phyloP scores from a whole-genome alignment of 2,329 filamentous ascomycete genomes.

The Penicillium digitatum region DNA sequence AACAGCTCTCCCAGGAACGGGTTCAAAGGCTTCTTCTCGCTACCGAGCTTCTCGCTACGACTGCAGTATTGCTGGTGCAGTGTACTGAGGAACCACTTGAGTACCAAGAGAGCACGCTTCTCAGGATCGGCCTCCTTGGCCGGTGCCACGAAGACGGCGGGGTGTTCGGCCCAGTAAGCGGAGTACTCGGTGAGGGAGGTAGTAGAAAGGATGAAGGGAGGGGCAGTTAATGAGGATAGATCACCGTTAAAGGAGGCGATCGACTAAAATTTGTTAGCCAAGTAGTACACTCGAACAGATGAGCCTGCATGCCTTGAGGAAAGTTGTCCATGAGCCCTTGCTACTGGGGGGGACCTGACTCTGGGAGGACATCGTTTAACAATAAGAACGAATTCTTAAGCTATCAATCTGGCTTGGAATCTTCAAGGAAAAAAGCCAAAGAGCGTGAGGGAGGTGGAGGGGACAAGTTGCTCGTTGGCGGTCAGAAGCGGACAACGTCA shows the following conservation, averaged over 20 bases:
- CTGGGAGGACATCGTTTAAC: slow-evolving; percentile 35
- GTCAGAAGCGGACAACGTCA: slow-evolving; percentile 25
- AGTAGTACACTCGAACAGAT: neutral
- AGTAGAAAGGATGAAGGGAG: slow-evolving; percentile 75
- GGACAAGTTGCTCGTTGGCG: slow-evolving; percentile 17
- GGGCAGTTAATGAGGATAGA: slow-evolving; percentile 73
- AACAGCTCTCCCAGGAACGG: slow-evolving; percentile 95
- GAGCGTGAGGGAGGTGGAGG: slow-evolving; percentile 5
- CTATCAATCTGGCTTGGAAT: neutral
- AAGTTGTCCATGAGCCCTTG: slow-evolving; percentile 47
- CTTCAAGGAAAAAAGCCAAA: neutral
- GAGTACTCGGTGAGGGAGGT: slow-evolving; percentile 77
- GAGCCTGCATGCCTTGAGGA: slow-evolving; percentile 41
- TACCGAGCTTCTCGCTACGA: slow-evolving; percentile 74
- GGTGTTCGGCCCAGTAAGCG: slow-evolving; percentile 78
- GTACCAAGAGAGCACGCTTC: slow-evolving; percentile 78
- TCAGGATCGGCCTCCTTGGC: slow-evolving; percentile 73
- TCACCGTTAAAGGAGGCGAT: slow-evolving; percentile 80
- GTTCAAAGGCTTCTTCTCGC: slow-evolving; percentile 97
- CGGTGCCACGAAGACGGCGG: slow-evolving; percentile 73
- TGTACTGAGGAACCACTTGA: slow-evolving; percentile 94
- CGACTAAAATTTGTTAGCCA: slow-evolving; percentile 43
- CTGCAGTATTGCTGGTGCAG: slow-evolving; percentile 79
- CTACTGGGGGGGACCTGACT: slow-evolving; percentile 41
- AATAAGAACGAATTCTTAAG: neutral